A percentile compares a stretch with the other conserved stretches of the same genome.
These are phyloP conservation scores for Lachancea nothofagi DNA, from an alignment of 805 yeast species.

Conservation along the genomic window DNA sequence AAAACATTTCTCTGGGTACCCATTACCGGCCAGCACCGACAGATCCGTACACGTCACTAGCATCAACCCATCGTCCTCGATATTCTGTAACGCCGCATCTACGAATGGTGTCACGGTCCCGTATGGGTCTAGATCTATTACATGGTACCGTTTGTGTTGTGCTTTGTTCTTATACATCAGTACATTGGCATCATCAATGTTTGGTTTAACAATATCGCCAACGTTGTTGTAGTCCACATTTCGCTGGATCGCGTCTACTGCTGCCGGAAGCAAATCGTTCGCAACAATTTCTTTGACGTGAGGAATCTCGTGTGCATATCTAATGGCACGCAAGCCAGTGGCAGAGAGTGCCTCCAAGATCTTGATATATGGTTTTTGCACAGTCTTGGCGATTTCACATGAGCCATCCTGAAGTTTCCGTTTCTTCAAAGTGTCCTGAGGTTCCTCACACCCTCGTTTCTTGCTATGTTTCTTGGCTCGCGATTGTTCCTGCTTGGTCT, in stretches of 20 bases:
- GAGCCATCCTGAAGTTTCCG: slow-evolving; percentile 31
- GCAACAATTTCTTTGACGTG: slow-evolving; percentile 70
- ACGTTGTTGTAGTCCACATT: slow-evolving; percentile 68
- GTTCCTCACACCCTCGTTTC: slow-evolving; percentile 14
- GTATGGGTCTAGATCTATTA: slow-evolving; percentile 92
- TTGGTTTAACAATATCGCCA: slow-evolving; percentile 50
- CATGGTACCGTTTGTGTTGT: slow-evolving; percentile 56
- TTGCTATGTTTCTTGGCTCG: slow-evolving; percentile 16
- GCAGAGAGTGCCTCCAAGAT: slow-evolving; percentile 91
- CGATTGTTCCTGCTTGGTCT: slow-evolving; percentile 26
- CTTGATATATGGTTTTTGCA: slow-evolving; percentile 45
- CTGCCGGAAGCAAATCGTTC: slow-evolving; percentile 80
- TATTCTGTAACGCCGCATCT: slow-evolving; percentile 81
- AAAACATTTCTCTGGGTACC: slow-evolving; percentile 95
- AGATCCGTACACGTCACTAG: slow-evolving; percentile 94
- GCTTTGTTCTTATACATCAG: slow-evolving; percentile 54
- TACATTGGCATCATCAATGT: slow-evolving; percentile 86
- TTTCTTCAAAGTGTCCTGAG: slow-evolving; percentile 16
- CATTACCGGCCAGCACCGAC: slow-evolving; percentile 91
- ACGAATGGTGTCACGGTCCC: slow-evolving; percentile 96
- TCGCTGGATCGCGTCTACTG: slow-evolving; percentile 72
- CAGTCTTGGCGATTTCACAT: slow-evolving; percentile 13
- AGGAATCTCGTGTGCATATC: slow-evolving; percentile 91
- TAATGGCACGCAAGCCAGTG: slow-evolving; percentile 86
- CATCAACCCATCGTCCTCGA: slow-evolving; percentile 79